A percentile compares a stretch with the other conserved stretches of the same genome.
Evolutionary conservation across 306 rosid genomes (phyloP).

Genomic region (Lathyrus sativus): DNA sequence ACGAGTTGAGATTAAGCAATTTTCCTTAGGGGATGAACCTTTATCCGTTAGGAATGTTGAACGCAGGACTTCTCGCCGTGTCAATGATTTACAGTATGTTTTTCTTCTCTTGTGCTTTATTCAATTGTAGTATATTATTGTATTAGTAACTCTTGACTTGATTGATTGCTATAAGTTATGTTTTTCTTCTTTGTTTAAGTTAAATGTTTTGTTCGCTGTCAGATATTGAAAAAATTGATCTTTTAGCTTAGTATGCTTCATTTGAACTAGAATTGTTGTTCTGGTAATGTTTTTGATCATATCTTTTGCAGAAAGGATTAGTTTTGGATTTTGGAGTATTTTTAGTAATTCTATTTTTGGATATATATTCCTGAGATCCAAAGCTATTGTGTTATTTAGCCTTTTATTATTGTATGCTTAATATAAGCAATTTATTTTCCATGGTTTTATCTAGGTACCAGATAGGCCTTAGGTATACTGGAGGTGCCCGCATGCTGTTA

Average conservation of each 20-base stretch:
- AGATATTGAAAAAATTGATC: conserved; percentile 17
- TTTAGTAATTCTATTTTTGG: conserved; percentile 17
- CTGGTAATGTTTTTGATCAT: conserved; percentile 6
- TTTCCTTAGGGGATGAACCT: conserved; percentile 88
- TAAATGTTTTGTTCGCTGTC: conserved; percentile 16
- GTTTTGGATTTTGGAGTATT: conserved; percentile 24
- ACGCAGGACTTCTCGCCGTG: conserved; percentile 90
- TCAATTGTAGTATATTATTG: background rate
- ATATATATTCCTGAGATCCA: conserved; percentile 14
- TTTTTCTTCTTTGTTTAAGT: background rate
- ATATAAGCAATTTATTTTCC: conserved; percentile 30
- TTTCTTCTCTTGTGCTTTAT: background rate
- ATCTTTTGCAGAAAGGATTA: conserved; percentile 6
- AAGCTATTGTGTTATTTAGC: conserved; percentile 18
- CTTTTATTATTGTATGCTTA: conserved; percentile 3
- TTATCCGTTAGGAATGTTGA: conserved; percentile 95
- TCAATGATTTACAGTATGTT: conserved; percentile 92
- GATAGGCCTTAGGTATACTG: conserved; percentile 94
- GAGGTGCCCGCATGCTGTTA: conserved; percentile 94
- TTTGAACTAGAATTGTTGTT: conserved; percentile 17
- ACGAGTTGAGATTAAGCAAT: conserved; percentile 94
- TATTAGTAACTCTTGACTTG: background rate
- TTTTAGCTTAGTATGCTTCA: conserved; percentile 23
- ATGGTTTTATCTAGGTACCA: conserved; percentile 73
- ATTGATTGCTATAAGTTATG: conserved; percentile 3